Conservation (phyloP, 768 basidiomycete genomes). For the Tephrocybe sp. region DNA sequence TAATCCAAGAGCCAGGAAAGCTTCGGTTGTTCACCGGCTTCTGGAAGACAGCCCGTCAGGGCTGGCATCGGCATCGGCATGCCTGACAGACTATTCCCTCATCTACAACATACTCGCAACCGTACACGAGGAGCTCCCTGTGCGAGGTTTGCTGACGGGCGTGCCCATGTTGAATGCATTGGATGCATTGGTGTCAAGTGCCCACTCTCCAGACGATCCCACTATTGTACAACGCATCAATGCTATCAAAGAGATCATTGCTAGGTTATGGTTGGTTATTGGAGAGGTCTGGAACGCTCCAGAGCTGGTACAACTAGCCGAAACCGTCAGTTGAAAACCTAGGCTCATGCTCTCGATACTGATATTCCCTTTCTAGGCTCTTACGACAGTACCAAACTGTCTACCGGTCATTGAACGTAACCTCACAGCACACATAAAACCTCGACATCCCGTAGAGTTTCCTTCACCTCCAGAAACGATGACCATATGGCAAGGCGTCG, state of each 20-base stretch:
- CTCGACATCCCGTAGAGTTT: slow-evolving; percentile 44
- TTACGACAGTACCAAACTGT: slow-evolving; percentile 34
- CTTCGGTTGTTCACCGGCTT: slow-evolving; percentile 51
- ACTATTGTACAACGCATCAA: slow-evolving; percentile 41
- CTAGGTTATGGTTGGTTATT: slow-evolving; percentile 63
- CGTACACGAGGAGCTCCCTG: slow-evolving; percentile 70
- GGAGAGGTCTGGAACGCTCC: slow-evolving; percentile 68
- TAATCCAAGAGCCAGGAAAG: slow-evolving; percentile 53
- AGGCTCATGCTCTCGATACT: slow-evolving; percentile 6
- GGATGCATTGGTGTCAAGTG: slow-evolving; percentile 48
- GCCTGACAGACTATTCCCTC: slow-evolving; percentile 70
- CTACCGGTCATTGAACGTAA: slow-evolving; percentile 34
- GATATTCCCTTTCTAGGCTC: slow-evolving; percentile 34
- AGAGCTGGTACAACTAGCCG: slow-evolving; percentile 50
- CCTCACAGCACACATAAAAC: slow-evolving; percentile 40
- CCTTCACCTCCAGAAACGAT: slow-evolving; percentile 23
- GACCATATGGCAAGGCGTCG: slow-evolving; percentile 41
- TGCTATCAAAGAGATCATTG: slow-evolving; percentile 61
- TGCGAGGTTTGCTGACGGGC: slow-evolving; percentile 71
- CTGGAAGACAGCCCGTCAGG: slow-evolving; percentile 45
- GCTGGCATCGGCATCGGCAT: slow-evolving; percentile 50
- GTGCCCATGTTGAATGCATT: slow-evolving; percentile 86
- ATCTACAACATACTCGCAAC: slow-evolving; percentile 65
- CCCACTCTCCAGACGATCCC: slow-evolving; percentile 38
- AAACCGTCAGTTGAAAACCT: slow-evolving; percentile 43